phyloP scores from a whole-genome alignment of 2,329 filamentous ascomycete species.

The Fusarium piperis region DNA sequence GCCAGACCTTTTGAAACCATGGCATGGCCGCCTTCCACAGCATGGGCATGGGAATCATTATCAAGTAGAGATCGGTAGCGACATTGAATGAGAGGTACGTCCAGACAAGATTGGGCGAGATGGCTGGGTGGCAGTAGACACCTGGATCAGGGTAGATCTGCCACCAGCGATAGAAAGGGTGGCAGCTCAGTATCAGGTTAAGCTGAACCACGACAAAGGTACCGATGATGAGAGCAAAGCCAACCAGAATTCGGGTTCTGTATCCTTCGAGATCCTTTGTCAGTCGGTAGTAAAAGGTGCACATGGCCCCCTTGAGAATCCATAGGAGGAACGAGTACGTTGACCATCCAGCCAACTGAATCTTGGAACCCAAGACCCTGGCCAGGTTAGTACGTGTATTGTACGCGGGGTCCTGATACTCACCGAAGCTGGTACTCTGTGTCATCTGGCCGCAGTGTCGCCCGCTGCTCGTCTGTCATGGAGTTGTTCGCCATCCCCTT shows the following conservation, averaged over 20 bases:
- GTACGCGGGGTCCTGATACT: not conserved
- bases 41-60: slow-evolving; percentile 67
- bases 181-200: slow-evolving; percentile 62
- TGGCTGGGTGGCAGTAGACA: slow-evolving; percentile 58
- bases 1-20: slow-evolving; percentile 49
- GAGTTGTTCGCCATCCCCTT: slow-evolving; percentile 65
- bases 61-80: slow-evolving; percentile 66
- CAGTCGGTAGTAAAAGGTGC: slow-evolving; percentile 65
- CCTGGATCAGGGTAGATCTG: slow-evolving; percentile 68
- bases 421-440: slow-evolving; percentile 56
- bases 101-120: slow-evolving; percentile 61
- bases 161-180: slow-evolving; percentile 64
- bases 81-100: slow-evolving; percentile 64
- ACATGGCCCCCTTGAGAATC: slow-evolving; percentile 65
- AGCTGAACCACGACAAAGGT: slow-evolving; percentile 62
- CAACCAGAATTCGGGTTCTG: slow-evolving; percentile 57
- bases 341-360: slow-evolving; percentile 65
- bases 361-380: slow-evolving; percentile 65
- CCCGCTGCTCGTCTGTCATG: slow-evolving; percentile 63
- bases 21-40: slow-evolving; percentile 51
- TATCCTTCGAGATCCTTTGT: slow-evolving; percentile 56
- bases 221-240: slow-evolving; percentile 57
- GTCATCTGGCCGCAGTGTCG: slow-evolving; percentile 53
- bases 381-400: not conserved
- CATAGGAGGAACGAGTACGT: slow-evolving; percentile 64